Evolutionary conservation across 2,329 filamentous ascomycete genomes (phyloP), one percentile per base, ranked within the genome.

Genomic region (Neofusicoccum ribis): DNA sequence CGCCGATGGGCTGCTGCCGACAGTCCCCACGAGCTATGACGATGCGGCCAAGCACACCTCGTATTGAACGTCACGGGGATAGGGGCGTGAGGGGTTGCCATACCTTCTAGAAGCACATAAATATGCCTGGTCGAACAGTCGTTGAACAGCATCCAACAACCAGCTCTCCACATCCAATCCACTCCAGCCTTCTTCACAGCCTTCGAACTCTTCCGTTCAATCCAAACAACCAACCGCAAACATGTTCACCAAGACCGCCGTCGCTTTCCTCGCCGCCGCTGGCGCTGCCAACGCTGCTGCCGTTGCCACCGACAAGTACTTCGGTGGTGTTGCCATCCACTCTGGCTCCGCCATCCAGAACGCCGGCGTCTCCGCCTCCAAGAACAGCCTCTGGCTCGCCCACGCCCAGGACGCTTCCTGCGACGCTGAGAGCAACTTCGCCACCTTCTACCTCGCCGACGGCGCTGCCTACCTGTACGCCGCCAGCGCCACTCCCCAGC

Each of bases 341-440:
- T 83, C 84, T 37, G 82, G 78, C 69, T 82, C 77, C 63, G 72
- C 70, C 2, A 77, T 88, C 27, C 85, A 88, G 69, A 81, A 81
- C 67, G 67, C 74, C 23, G 52, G 63, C 39, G 73, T 85, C 71
- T 79, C 80, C 67, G 86, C 86, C 37, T 71, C 77, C 5, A 67
- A 74, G 61, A 74, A 75, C 71, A 76, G 76, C 69, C 68, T 89
- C 67, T 77, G 80, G 64, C 72, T 85, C 67, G 76, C 80, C 34
- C 44, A 43, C 46, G 68, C 75, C 5, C 82, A 86, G 72, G 77
- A 80, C 68, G 84, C 85, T 54, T 74, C 75, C 36, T 89, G 86
- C 69, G 74, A 76, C 49, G 67, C 69, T 46, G 71, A 75, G 46
- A 69, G 69, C 37, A 74, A 80, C 67, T 74, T 70, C 41, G 86